A percentile compares a stretch with the other conserved stretches of the same genome.
Conservation (phyloP, 768 basidiomycete genomes). For the Daedaleopsis nitida region DNA sequence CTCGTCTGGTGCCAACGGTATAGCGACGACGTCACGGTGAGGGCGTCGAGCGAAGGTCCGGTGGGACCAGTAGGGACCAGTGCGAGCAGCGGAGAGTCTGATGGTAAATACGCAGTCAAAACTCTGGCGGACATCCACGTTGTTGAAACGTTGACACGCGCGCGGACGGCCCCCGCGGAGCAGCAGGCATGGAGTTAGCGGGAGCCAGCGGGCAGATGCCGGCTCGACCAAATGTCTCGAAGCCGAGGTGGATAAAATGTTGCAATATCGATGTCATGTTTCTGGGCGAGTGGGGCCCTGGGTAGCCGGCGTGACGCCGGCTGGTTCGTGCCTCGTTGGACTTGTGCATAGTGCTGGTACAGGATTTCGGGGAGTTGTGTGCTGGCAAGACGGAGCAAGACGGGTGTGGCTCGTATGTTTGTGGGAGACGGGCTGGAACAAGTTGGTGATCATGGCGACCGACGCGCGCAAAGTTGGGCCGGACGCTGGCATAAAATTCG, state of each 20-base stretch:
- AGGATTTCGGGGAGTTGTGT: too few relatives aligned
- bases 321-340: neutral
- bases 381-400: neutral
- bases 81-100: too few relatives aligned
- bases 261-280: neutral
- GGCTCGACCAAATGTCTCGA: neutral
- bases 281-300: neutral
- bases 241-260: neutral
- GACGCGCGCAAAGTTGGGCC: constrained; percentile 8
- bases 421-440: neutral
- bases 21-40: too few relatives aligned
- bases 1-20: too few relatives aligned
- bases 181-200: too few relatives aligned
- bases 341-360: neutral
- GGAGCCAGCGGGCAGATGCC: neutral
- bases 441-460: constrained; percentile 9
- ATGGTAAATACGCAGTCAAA: too few relatives aligned
- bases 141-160: too few relatives aligned
- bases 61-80: too few relatives aligned
- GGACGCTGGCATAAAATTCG: neutral
- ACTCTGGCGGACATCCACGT: too few relatives aligned
- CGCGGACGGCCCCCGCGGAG: too few relatives aligned
- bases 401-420: neutral
- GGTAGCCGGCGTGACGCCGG: too few relatives aligned
- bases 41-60: too few relatives aligned